Evolutionary conservation across 1,284 basidiomycete genomes (phyloP).

Genomic region (Cystobasidium slooffiae): DNA sequence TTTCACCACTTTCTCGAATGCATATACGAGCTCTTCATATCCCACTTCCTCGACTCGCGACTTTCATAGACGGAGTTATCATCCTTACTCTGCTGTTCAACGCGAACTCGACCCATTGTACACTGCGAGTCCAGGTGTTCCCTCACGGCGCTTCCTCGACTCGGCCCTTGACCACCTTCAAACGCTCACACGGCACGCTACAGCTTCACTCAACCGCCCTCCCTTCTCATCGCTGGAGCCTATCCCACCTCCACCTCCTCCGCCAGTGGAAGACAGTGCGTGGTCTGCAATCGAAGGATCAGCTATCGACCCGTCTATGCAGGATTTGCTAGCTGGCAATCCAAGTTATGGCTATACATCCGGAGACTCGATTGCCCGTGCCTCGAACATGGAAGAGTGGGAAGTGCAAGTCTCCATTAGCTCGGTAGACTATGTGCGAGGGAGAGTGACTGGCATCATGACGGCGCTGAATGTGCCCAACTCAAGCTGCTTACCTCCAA

Average conservation of each 20-base stretch:
- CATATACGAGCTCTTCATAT: conserved; percentile 6
- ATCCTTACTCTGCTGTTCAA: conserved; percentile 2
- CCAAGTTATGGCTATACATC: conserved; percentile 32
- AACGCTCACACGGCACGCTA: conserved; percentile 7
- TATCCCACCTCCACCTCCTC: neutral
- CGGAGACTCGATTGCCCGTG: conserved; percentile 8
- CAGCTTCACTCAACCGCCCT: conserved; percentile 10
- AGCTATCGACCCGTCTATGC: conserved; percentile 37
- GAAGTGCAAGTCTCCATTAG: conserved; percentile 35
- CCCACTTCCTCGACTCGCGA: conserved; percentile 5
- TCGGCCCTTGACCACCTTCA: conserved; percentile 22
- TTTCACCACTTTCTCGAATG: conserved; percentile 33
- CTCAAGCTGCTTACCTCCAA: neutral
- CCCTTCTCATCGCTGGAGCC: conserved; percentile 8
- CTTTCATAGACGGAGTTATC: neutral
- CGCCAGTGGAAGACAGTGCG: neutral
- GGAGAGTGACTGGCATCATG: conserved; percentile 33
- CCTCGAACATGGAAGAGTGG: conserved; percentile 34
- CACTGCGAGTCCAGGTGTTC: neutral
- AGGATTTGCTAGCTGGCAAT: conserved; percentile 27
- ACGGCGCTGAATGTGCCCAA: conserved; percentile 40
- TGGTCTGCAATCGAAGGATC: conserved; percentile 39
- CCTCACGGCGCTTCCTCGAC: conserved; percentile 4
- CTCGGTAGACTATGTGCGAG: conserved; percentile 26
- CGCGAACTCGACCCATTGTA: conserved; percentile 14